Base-by-base conservation (phyloP, 2,329 filamentous ascomycete genomes). In the Trichoderma oligosporum region DNA sequence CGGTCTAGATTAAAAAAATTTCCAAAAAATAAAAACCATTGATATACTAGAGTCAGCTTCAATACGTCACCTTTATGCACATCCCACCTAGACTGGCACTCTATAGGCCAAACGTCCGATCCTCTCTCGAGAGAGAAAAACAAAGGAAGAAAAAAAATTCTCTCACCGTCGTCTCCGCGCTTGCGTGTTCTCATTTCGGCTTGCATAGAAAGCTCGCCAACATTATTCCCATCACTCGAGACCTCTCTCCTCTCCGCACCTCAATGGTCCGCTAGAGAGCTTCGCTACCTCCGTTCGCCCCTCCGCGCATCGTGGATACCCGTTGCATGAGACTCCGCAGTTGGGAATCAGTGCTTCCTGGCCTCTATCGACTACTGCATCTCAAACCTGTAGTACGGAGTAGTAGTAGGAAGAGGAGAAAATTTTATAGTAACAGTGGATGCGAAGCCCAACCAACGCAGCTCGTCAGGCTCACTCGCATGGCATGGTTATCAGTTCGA, bases 321-420 rank as follows among this genome's bases (percentile, higher is more conserved):
- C 9, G 41, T 29, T 36, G 41, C 52, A 36, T 38, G n/a, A 45
- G 33, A 27, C 53, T 56, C 53, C 53, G 53, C 53, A 56, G 44
- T 56, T 56, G 53, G 53, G 44, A 48, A 29, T 41, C 53, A 56
- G 4, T 56, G 53, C 53, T 56, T 56, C 42, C 38, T 25, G 36
- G 44, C n/a, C 24, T 42, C 38, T 35, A 27, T 6, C 11, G 14
- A 16, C 38, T 54, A 25, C 38, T 25, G 25, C 16, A 12, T 44
- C 24, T 39, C n/a, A n/a, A n/a, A n/a, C n/a, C n/a, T n/a, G n/a
- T n/a, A n/a, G n/a, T n/a, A n/a, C n/a, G n/a, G n/a, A n/a, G n/a
- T n/a, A n/a, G n/a, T n/a, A n/a, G n/a, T n/a, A n/a, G n/a, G n/a
- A n/a, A n/a, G n/a, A n/a, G n/a, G n/a, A n/a, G n/a, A n/a, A n/a